Base-by-base conservation (phyloP, 306 rosid species). In the Corylus avellana region DNA sequence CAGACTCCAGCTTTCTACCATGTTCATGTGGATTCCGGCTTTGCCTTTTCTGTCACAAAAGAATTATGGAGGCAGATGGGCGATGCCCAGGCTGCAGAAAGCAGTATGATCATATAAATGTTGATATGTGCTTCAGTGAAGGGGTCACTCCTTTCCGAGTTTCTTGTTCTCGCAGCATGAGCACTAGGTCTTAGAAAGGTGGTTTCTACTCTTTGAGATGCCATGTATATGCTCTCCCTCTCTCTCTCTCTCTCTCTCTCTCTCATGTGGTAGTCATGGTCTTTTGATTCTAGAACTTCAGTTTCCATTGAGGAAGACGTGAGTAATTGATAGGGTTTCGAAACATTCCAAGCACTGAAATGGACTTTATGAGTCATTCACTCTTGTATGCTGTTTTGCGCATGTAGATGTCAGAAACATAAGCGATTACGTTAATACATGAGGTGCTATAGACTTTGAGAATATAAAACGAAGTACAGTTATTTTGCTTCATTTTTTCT, bases 31-130 rank as follows among this genome's bases (percentile, higher is more conserved):
- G 89, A n/a, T 90, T 90, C 77, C 85, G 70, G 68, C 85, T 87
- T 22, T 88, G 94, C 77, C 87, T 87, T 14, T 90, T 90, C 66
- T 88, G 92, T 79, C 91, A 90, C 83, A 88, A 87, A 69, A 85
- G 69, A 82, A 90, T 90, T 79, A 78, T 88, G 17, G 91, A 90
- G 78, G 87, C 83, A 18, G 91, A 87, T 53, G 87, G 82, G 63
- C 72, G 87, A 12, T 87, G 94, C 79, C 94, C 92, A 0, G 85
- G 90, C 59, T 88, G 92, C 85, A 83, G 91, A 82, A 88, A 87
- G 82, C 80, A 55, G 39, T 88, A 88, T 70, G 87, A 88, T 84
- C 73, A 72, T 73, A 86, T 51, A 48, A 82, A 86, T 42, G 86
- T n/a, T 7, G 83, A 69, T 27, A 79, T 56, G 74, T 73, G 84